A percentile compares a stretch with the other conserved stretches of the same genome.
Conservation (phyloP, 257 asterid genomes). For the Capsicum rhomboideum region DNA sequence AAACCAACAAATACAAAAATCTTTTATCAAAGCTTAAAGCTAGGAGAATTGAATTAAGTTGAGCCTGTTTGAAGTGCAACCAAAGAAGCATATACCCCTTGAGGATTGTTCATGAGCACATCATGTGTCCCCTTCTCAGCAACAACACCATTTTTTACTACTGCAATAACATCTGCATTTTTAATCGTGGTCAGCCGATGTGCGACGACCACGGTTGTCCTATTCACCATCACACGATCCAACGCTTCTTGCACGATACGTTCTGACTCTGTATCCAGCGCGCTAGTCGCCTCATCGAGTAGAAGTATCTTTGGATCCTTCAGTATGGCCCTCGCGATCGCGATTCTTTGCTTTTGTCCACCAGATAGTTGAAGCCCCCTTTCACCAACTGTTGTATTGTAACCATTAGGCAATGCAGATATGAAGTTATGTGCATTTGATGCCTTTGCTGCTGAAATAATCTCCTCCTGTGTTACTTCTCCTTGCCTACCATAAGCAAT, state of each 20-base stretch:
- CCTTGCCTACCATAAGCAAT: slow-evolving; percentile 14
- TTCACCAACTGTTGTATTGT: slow-evolving; percentile 40
- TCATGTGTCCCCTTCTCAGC: slow-evolving; percentile 37
- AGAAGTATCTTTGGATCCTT: slow-evolving; percentile 39
- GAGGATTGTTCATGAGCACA: slow-evolving; percentile 10
- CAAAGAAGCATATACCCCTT: slow-evolving; percentile 31
- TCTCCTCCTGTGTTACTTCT: slow-evolving; percentile 10
- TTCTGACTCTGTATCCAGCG: slow-evolving; percentile 45
- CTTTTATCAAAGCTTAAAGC: not conserved
- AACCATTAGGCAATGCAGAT: slow-evolving; percentile 23
- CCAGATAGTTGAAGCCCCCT: slow-evolving; percentile 39
- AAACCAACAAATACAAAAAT: not conserved
- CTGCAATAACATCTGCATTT: slow-evolving; percentile 26
- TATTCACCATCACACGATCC: slow-evolving; percentile 20
- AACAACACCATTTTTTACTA: slow-evolving; percentile 30
- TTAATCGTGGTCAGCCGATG: slow-evolving; percentile 26
- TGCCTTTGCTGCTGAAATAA: slow-evolving; percentile 6
- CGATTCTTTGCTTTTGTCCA: slow-evolving; percentile 49
- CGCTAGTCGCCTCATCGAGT: slow-evolving; percentile 51
- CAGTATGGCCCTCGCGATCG: slow-evolving; percentile 36
- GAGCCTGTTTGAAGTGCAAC: slow-evolving; percentile 16
- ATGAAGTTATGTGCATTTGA: slow-evolving; percentile 23
- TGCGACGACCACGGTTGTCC: slow-evolving; percentile 28
- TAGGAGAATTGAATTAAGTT: not conserved
- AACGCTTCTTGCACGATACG: slow-evolving; percentile 33